Conservation (phyloP, 495 filamentous ascomycete genomes). For the Saxispiralis lemnorum region DNA sequence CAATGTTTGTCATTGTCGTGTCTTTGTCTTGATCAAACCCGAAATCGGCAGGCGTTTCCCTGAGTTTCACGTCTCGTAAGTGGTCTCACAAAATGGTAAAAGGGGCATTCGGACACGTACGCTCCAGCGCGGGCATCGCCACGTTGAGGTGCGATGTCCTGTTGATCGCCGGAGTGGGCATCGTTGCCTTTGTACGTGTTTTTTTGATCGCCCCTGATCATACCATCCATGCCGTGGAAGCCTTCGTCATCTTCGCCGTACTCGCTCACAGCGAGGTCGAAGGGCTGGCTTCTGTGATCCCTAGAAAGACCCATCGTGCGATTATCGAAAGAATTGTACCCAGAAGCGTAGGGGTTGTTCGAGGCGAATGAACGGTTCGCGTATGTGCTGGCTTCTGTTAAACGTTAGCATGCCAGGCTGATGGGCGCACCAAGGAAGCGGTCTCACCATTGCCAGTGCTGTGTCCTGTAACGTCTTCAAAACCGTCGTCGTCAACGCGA, state of each 20-base stretch:
- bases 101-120: constrained; percentile 9
- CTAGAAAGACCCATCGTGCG: background rate
- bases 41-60: background rate
- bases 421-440: background rate
- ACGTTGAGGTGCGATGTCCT: background rate
- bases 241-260: background rate
- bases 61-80: constrained; percentile 14
- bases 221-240: constrained; percentile 2
- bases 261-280: constrained; percentile 10
- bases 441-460: background rate
- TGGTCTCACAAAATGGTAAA: constrained; percentile 10
- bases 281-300: constrained; percentile 6
- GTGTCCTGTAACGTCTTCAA: background rate
- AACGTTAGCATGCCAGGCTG: background rate
- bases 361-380: background rate
- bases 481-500: too few species aligned
- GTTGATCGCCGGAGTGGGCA: background rate
- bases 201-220: background rate
- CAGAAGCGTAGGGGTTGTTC: background rate
- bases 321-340: background rate
- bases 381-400: background rate
- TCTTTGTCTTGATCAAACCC: constrained; percentile 5
- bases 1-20: constrained; percentile 7
- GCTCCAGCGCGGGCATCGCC: constrained; percentile 4
- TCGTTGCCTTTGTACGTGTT: background rate